Base-by-base conservation (phyloP, 108 stramenopile genomes). In the Cylindrotheca closterium region DNA sequence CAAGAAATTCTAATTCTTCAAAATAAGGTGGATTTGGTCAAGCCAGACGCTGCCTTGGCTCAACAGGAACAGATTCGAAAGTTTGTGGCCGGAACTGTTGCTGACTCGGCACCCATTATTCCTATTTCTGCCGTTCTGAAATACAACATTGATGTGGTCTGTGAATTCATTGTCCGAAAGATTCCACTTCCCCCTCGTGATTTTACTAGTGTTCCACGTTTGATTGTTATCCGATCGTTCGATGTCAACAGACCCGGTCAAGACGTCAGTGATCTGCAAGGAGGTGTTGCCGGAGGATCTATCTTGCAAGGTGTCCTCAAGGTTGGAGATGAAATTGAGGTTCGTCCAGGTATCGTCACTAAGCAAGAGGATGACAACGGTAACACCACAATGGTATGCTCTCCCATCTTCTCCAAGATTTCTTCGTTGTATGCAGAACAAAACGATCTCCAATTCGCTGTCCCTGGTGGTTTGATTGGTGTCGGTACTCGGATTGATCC, bases 171-270 rank as follows among this genome's bases (percentile, higher is more conserved):
- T 62, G 93, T 91, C 30, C 91, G 95, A 54, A 86, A 92, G 70
- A 95, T 99, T 54, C 99, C 99, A 26, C 74, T 97, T 26, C 99
- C 99, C 24, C 67, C 81, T 26, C 70, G 99, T 17, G 96, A 99
- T 79, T 99, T 99, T 70, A 93, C 94, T 12, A 79, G 79, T 46
- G 85, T 75, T 12, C 98, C 99, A 0, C 80, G 97, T 25, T 74
- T 99, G 57, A 99, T 99, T 79, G 97, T 99, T 63, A 99, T 99
- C 74, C 96, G 99, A 51, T 95, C 93, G 25, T 99, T 99, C 72
- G 99, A 99, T 70, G 98, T 99, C 67, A 99, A 99, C 79, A 98
- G 97, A 74, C 99, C 99, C 27, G 99, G 99, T 47, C 96, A 99
- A 76, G 96, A 98, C 68, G 97, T 98, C 15, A 82, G 81, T 48